These are phyloP conservation scores for Penicillium olsonii DNA, from an alignment of 2,329 filamentous ascomycete species.

Conservation along the genomic window DNA sequence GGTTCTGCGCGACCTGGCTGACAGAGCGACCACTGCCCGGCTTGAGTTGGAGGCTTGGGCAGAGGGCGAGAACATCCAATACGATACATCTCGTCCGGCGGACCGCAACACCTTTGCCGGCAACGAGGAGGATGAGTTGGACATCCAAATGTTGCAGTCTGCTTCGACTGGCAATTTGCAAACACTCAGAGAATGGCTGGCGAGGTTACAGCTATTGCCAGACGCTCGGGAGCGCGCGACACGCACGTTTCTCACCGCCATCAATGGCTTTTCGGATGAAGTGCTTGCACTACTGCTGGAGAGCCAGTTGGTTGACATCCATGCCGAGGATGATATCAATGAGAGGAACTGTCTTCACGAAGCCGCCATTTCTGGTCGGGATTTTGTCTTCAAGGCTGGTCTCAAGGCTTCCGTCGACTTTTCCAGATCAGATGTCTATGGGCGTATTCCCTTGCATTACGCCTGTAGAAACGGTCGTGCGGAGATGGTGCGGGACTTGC, in stretches of 20 bases:
- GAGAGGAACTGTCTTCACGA: conserved; percentile 96
- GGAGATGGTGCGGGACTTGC: conserved; percentile 75
- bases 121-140: conserved; percentile 85
- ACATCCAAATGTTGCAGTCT: conserved; percentile 80
- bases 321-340: conserved; percentile 95
- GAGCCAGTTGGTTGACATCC: conserved; percentile 82
- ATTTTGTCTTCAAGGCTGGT: conserved; percentile 73
- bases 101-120: conserved; percentile 51
- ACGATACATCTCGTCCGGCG: conserved; percentile 56
- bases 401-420: conserved; percentile 76
- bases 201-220: conserved; percentile 63
- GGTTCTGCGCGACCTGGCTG: conserved; percentile 93
- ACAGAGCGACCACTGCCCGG: conserved; percentile 93
- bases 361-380: conserved; percentile 89
- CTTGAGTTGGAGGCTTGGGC: conserved; percentile 96
- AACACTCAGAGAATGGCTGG: conserved; percentile 77
- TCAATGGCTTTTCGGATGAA: conserved; percentile 78
- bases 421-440: conserved; percentile 85
- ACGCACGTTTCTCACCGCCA: conserved; percentile 83
- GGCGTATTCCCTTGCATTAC: conserved; percentile 89
- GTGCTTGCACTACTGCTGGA: conserved; percentile 75
- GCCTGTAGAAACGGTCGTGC: conserved; percentile 91
- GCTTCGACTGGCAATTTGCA: conserved; percentile 79
- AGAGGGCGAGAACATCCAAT: conserved; percentile 90
- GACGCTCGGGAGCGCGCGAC: conserved; percentile 77